A percentile compares a stretch with the other conserved stretches of the same genome.
Evolutionary conservation across 2,329 filamentous ascomycete species (phyloP).

Genomic region (Nothomitra cinnamomea): DNA sequence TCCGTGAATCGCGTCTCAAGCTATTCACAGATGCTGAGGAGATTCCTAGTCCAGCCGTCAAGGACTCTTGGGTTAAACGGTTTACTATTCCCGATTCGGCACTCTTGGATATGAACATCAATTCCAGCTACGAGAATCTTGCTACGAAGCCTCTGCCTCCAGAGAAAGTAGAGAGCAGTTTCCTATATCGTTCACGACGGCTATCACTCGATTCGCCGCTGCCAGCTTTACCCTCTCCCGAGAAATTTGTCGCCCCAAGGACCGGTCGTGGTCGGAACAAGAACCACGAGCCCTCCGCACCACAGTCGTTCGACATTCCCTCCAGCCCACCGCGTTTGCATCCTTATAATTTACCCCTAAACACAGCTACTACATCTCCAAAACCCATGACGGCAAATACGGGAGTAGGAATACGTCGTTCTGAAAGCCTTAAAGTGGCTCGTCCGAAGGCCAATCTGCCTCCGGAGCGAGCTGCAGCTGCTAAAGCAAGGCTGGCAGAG

Average conservation of each 20-base stretch:
- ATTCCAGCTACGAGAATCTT: not conserved
- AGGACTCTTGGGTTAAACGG: not conserved
- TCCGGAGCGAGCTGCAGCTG: slow-evolving; percentile 19
- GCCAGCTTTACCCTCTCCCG: not conserved
- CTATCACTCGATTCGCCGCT: not conserved
- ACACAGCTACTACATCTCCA: not conserved
- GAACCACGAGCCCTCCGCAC: not conserved
- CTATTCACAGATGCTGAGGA: not conserved
- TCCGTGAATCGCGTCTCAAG: not conserved
- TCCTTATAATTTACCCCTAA: not conserved
- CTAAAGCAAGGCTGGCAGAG: slow-evolving; percentile 16
- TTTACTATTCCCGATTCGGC: not conserved
- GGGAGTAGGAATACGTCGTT: not conserved
- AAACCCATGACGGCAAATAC: not conserved
- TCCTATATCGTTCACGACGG: not conserved
- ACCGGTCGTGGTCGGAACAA: not conserved
- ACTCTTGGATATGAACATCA: slow-evolving; percentile 1
- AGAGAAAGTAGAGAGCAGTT: not conserved
- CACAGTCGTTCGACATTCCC: not conserved
- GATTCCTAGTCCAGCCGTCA: not conserved
- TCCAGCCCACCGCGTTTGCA: not conserved
- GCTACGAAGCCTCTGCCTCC: not conserved
- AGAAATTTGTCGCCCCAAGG: not conserved
- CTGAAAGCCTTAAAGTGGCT: slow-evolving; percentile 17
- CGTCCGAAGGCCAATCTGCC: slow-evolving; percentile 13